Evolutionary conservation across 495 filamentous ascomycete genomes (phyloP), one percentile per base, ranked within the genome.

Genomic region (Aspergillus wentii): DNA sequence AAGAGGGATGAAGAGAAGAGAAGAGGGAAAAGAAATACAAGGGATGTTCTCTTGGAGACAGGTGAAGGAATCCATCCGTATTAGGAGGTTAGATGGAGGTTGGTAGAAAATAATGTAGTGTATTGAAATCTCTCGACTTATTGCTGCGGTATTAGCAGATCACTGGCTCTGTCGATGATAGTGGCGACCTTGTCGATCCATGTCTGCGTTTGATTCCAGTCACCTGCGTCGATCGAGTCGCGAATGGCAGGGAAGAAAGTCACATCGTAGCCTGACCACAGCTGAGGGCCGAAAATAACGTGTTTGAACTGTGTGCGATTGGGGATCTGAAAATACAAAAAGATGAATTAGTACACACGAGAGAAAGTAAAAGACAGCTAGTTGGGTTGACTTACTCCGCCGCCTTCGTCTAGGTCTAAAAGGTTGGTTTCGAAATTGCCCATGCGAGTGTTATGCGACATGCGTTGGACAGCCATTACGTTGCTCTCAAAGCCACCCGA

Each of bases 261-360:
- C 30, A 79, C 75, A 33, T 88, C 80, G 56, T 85, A 79, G 34
- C 80, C 80, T 32, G 79, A 80, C 85, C 88, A 90, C 5, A 76
- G 62, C 54, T 88, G 77, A 10, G 92, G 92, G 1, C 81, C 89
- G 50, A 87, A 92, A 34, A 98, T 47, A 50, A 95, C 76, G 64
- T 98, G 94, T 57, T 92, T 95, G 71, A 88, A 98, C 66, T 96
- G 94, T 17, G 85, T 85, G 43, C 92, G 79, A 52, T 86, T 86
- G 20, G 88, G 89, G 18, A 95, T 70, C 85, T 92, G 43, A 10
- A 29, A 17, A n/a, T n/a, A n/a, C n/a, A n/a, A n/a, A n/a, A n/a
- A 16, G n/a, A 32, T 10, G 5, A 2, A n/a, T 43, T 23, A 43
- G n/a, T n/a, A n/a, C n/a, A n/a, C n/a, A n/a, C n/a, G n/a, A n/a